Evolutionary conservation across 2,329 filamentous ascomycete species (phyloP), one percentile per base, ranked within the genome.

Genomic region (Aureobasidium sp.): DNA sequence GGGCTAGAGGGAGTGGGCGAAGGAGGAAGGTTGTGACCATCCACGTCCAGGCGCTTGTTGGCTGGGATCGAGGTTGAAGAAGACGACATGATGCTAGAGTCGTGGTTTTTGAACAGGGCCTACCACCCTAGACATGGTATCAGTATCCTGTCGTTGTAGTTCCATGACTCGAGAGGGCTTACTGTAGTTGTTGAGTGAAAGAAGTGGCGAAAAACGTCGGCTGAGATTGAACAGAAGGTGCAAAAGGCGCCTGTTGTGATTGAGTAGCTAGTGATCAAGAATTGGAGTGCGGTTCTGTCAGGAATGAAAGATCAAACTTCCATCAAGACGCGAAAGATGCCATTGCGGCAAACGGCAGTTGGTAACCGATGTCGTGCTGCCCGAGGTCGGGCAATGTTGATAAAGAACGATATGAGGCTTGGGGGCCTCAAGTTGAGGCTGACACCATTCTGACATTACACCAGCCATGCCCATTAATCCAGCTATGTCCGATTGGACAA

Each of bases 1-100:
- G 94, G 94, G 72, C 88, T 96, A 17, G 93, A 97, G 2, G 93
- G 92, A 27, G 94, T 91, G 1, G 94, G 94, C 8, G 94, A 97
- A 0, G 92, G 92, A 57, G 92, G 92, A 57, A 96, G 81, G 70
- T 92, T 81, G 76, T 95, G 89, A 46, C 91, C 91, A 70, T 93
- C 88, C 63, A 92, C 80, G 73, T 96, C 91, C 66, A 92, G 80
- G 67, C 85, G 69, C 41, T 73, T 73, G 63, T 73, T 72, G 20
- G 26, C 27, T 17, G 57, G 57, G 15, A 26, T 36, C 4, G 43
- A 12, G 13, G 56, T 32, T 39, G 57, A 60, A 46, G 57, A 60
- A 17, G 57, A 60, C 44, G 57, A 60, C 57, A 60, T 60, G 44
- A 43, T 51, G 17, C 15, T 59, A 8, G 15, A 47, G 55, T 48